These are phyloP conservation scores for Populus ilicifolia DNA, from an alignment of 345 rosid species.

Conservation along the genomic window DNA sequence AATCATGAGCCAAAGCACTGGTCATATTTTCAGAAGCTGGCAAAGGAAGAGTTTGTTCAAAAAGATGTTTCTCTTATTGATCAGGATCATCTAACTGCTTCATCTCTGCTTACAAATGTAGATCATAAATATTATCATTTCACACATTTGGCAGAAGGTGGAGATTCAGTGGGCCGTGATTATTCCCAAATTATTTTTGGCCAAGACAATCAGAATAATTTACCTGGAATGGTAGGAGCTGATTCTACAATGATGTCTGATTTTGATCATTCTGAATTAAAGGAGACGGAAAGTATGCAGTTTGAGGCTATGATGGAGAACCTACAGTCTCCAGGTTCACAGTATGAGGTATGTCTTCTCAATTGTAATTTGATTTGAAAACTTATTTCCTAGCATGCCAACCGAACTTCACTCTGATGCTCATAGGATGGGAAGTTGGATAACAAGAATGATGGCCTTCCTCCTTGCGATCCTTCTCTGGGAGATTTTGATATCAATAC, in stretches of 20 bases:
- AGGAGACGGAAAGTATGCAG: constrained; percentile 57
- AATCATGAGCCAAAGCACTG: constrained; percentile 72
- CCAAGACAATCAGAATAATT: constrained; percentile 33
- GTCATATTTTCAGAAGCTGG: constrained; percentile 87
- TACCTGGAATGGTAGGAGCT: constrained; percentile 29
- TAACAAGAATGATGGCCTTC: constrained; percentile 44
- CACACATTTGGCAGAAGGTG: constrained; percentile 36
- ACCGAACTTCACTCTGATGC: constrained; percentile 20
- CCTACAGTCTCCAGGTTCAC: constrained; percentile 44
- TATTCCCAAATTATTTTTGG: constrained; percentile 46
- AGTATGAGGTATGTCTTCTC: constrained; percentile 50
- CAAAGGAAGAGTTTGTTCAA: constrained; percentile 53
- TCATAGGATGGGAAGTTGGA: constrained; percentile 57
- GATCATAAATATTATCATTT: constrained; percentile 34
- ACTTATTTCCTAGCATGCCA: constrained; percentile 7
- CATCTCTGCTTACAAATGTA: constrained; percentile 29
- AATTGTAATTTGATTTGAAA: constrained; percentile 23
- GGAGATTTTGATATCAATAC: constrained; percentile 53
- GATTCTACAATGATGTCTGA: constrained; percentile 25
- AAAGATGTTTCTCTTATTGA: constrained; percentile 58
- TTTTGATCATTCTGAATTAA: constrained; percentile 31
- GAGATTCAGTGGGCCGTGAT: constrained; percentile 29
- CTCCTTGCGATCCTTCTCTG: constrained; percentile 49
- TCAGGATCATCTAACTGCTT: constrained; percentile 40
- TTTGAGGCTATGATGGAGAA: constrained; percentile 64